Evolutionary conservation across 192 early-diverging fungal genomes (phyloP).

Genomic region (Geranomyces variabilis): DNA sequence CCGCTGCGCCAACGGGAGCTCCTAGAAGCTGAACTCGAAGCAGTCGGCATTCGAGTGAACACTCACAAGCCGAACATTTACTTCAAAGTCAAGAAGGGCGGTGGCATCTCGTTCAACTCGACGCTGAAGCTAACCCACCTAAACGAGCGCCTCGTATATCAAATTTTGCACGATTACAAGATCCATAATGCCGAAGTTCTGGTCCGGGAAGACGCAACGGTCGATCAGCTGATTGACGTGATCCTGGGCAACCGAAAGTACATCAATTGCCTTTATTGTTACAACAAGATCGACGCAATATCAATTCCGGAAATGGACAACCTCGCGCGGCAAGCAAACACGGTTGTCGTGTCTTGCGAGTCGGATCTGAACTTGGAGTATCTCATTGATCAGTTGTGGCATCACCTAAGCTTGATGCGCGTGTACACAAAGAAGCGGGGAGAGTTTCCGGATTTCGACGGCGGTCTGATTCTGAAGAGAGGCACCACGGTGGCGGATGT

Average conservation of each 20-base stretch:
- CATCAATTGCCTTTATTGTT: constrained; percentile 88
- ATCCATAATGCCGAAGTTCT: constrained; percentile 98
- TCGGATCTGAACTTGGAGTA: constrained; percentile 89
- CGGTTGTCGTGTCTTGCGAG: constrained; percentile 91
- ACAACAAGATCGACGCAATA: constrained; percentile 96
- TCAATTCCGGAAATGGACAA: constrained; percentile 93
- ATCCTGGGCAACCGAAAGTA: constrained; percentile 97
- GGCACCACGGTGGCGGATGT: constrained; percentile 52
- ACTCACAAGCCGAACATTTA: constrained; percentile 86
- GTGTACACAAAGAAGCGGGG: constrained; percentile 97
- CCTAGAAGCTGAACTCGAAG: constrained; percentile 91
- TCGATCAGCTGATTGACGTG: constrained; percentile 99
- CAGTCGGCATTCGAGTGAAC: constrained; percentile 95
- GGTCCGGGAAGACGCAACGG: constrained; percentile 93
- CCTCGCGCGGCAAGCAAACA: constrained; percentile 80
- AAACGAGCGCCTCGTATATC: constrained; percentile 87
- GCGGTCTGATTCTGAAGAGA: constrained; percentile 82
- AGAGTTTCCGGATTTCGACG: constrained; percentile 92
- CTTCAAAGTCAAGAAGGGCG: constrained; percentile 97
- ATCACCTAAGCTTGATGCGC: constrained; percentile 81
- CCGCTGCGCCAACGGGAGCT: constrained; percentile 77
- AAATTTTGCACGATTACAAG: constrained; percentile 94
- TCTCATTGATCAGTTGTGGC: constrained; percentile 90
- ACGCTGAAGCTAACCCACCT: constrained; percentile 85
- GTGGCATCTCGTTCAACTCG: constrained; percentile 93